phyloP scores from a whole-genome alignment of 75 land plant genomes.

The Pseudotsuga menziesii region DNA sequence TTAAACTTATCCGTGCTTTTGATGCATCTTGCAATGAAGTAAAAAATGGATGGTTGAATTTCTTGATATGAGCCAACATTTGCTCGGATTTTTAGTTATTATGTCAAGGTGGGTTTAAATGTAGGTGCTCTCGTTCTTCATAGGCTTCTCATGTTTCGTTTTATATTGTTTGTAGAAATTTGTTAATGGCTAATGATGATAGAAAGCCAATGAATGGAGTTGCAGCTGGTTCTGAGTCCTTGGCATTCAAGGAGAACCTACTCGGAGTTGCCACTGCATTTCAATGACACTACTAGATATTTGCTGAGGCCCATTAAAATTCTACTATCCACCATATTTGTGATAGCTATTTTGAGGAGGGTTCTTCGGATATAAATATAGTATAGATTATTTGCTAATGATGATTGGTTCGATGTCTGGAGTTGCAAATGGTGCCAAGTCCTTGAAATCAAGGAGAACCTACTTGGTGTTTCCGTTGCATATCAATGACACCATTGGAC shows the following conservation, averaged over 20 bases:
- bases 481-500: background rate
- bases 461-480: background rate
- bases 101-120: too few species aligned
- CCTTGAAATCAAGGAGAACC: background rate
- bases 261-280: conserved; percentile 7
- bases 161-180: too few species aligned
- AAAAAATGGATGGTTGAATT: conserved; percentile 9
- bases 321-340: too few species aligned
- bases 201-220: background rate
- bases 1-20: background rate
- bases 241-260: conserved; percentile 7
- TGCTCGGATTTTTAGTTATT: too few species aligned
- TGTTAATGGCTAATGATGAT: background rate
- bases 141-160: too few species aligned
- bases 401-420: background rate
- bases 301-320: background rate
- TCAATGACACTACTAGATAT: background rate
- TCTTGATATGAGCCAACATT: background rate
- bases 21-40: background rate
- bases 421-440: background rate
- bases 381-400: background rate
- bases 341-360: background rate
- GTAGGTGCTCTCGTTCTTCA: too few species aligned
- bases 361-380: too few species aligned
- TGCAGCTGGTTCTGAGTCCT: conserved; percentile 2